Percentiles rank a stretch among this genome's conserved stretches.
These are phyloP conservation scores for Quercus lobata DNA, from an alignment of 331 rosid genomes.

Conservation along the genomic window DNA sequence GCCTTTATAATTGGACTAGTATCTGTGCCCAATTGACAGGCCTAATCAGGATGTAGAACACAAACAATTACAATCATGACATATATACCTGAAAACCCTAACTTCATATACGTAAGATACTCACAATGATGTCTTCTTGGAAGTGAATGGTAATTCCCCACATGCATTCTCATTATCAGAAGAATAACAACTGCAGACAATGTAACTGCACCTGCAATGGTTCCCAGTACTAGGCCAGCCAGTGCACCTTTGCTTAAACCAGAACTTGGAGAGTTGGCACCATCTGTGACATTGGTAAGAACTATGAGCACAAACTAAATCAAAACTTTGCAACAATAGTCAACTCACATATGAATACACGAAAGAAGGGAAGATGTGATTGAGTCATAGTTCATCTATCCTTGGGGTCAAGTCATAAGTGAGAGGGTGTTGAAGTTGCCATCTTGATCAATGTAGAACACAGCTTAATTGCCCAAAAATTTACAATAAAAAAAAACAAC, in stretches of 20 bases:
- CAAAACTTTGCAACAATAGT: neutral
- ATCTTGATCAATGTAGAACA: neutral
- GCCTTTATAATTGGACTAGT: neutral
- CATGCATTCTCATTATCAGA: constrained; percentile 43
- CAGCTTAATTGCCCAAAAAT: neutral
- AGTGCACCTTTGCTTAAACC: constrained; percentile 60
- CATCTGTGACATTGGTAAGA: constrained; percentile 38
- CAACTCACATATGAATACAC: neutral
- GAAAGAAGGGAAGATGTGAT: neutral
- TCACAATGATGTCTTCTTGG: constrained; percentile 61
- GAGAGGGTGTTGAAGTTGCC: neutral
- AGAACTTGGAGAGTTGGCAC: constrained; percentile 16
- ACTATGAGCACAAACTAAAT: constrained; percentile 20
- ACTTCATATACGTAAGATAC: constrained; percentile 25
- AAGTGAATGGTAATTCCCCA: constrained; percentile 28
- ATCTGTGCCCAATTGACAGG: neutral
- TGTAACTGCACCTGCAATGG: constrained; percentile 54
- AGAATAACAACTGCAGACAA: constrained; percentile 62
- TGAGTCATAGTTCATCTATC: neutral
- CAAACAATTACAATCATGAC: neutral
- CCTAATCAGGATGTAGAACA: neutral
- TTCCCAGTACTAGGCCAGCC: constrained; percentile 67
- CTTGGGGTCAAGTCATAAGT: neutral
- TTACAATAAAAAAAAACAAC: neutral
- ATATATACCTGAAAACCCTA: neutral